These are phyloP conservation scores for Coniosporium apollinis DNA, from an alignment of 495 filamentous ascomycete genomes.

Conservation along the genomic window DNA sequence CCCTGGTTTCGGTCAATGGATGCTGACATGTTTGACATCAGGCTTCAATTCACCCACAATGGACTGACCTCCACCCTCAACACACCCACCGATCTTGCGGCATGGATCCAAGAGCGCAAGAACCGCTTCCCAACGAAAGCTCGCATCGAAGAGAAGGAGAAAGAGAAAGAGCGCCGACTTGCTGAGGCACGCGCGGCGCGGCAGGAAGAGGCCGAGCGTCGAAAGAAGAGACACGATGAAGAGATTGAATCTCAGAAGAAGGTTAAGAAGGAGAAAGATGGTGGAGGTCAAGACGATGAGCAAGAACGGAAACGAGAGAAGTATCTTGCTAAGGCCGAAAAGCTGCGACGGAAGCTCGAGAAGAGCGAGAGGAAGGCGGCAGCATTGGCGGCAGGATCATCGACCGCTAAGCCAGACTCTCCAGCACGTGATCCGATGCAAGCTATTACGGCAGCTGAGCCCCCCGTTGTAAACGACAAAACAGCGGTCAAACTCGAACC, in stretches of 20 bases:
- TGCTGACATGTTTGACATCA: too few relatives aligned
- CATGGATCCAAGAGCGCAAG: slow-evolving; percentile 67
- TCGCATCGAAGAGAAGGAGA: slow-evolving; percentile 33
- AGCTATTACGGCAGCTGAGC: background rate
- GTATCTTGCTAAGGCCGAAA: background rate
- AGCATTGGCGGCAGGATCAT: background rate
- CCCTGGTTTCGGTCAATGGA: too few relatives aligned
- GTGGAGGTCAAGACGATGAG: background rate
- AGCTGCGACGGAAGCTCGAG: slow-evolving; percentile 2
- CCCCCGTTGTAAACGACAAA: background rate
- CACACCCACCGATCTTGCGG: slow-evolving; percentile 49
- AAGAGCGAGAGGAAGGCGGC: slow-evolving; percentile 7
- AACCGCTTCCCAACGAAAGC: slow-evolving; percentile 62
- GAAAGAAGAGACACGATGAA: too few relatives aligned
- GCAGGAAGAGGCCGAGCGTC: background rate
- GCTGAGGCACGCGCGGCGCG: slow-evolving; percentile 25
- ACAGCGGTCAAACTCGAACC: background rate
- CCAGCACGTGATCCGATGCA: too few relatives aligned
- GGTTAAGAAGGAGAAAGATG: slow-evolving; percentile 1
- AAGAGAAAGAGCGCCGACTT: slow-evolving; percentile 26
- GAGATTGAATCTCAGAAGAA: too few relatives aligned
- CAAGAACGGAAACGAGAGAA: background rate
- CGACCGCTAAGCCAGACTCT: background rate
- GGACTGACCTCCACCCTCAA: slow-evolving; percentile 23
- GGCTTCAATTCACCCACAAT: slow-evolving; percentile 20